Percentiles rank a stretch among this genome's conserved stretches.
phyloP scores from a whole-genome alignment of 2,329 filamentous ascomycete species.

The Talaromyces sp. region DNA sequence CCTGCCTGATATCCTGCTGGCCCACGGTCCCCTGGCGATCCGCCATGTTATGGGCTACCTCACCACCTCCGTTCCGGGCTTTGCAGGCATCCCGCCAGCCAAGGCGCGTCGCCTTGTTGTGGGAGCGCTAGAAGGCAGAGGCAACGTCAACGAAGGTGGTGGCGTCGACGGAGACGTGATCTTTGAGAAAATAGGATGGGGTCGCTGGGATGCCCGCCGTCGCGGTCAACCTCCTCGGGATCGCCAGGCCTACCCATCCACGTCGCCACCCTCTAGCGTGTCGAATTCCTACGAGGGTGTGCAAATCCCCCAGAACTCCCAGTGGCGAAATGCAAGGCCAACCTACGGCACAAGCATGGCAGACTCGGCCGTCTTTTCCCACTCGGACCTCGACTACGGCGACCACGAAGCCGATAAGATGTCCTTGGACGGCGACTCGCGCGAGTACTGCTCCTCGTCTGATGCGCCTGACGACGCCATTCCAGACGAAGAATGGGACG shows the following conservation, averaged over 20 bases:
- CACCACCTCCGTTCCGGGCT: slow-evolving; percentile 87
- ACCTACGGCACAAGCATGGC: slow-evolving; percentile 58
- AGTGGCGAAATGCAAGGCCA: slow-evolving; percentile 28
- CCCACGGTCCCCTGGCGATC: slow-evolving; percentile 86
- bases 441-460: slow-evolving; percentile 65
- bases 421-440: slow-evolving; percentile 67
- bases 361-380: slow-evolving; percentile 70
- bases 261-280: slow-evolving; percentile 38
- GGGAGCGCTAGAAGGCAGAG: slow-evolving; percentile 78
- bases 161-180: slow-evolving; percentile 52
- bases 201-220: slow-evolving; percentile 82
- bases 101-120: slow-evolving; percentile 90
- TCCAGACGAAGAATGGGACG: slow-evolving; percentile 70
- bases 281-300: slow-evolving; percentile 42
- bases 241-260: slow-evolving; percentile 19
- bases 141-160: slow-evolving; percentile 48
- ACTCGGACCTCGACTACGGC: slow-evolving; percentile 58
- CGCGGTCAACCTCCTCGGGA: slow-evolving; percentile 53
- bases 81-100: slow-evolving; percentile 78
- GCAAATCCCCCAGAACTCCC: slow-evolving; percentile 40
- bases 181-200: slow-evolving; percentile 97
- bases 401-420: slow-evolving; percentile 87
- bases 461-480: slow-evolving; percentile 62
- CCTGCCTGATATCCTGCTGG: slow-evolving; percentile 82
- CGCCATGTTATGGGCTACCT: slow-evolving; percentile 93